phyloP scores from a whole-genome alignment of 495 filamentous ascomycete species.

The Lindgomyces ingoldianus region DNA sequence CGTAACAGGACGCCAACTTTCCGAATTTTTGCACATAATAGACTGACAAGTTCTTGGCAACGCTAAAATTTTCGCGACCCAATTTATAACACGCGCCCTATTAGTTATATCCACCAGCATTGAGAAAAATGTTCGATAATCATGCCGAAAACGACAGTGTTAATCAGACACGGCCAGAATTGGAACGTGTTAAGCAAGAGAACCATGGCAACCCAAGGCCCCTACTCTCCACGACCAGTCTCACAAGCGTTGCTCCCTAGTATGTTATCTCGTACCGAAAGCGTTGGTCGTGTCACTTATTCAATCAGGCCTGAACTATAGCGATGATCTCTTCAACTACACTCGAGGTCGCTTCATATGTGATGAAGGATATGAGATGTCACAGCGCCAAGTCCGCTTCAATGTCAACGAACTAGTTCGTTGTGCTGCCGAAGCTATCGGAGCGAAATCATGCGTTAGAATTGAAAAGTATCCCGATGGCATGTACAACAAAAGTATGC shows the following conservation, averaged over 20 bases:
- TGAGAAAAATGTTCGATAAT: too few relatives aligned
- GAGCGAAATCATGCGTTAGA: slow-evolving; percentile 16
- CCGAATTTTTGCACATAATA: too few relatives aligned
- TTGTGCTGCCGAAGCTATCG: slow-evolving; percentile 16
- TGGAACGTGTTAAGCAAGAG: slow-evolving; percentile 16
- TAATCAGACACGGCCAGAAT: slow-evolving; percentile 9
- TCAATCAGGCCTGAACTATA: slow-evolving; percentile 16
- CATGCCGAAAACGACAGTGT: slow-evolving; percentile 1
- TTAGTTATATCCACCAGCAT: too few relatives aligned
- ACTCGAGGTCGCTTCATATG: slow-evolving; percentile 30
- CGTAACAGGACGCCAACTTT: too few relatives aligned
- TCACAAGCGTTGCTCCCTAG: slow-evolving; percentile 12
- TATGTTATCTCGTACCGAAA: slow-evolving; percentile 1
- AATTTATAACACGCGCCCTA: too few relatives aligned
- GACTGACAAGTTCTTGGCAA: too few relatives aligned
- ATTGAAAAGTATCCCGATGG: slow-evolving; percentile 27
- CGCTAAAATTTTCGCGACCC: too few relatives aligned
- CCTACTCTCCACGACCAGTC: background rate
- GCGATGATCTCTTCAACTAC: slow-evolving; percentile 29
- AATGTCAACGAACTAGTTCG: slow-evolving; percentile 22
- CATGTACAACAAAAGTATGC: slow-evolving; percentile 18
- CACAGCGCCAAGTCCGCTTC: slow-evolving; percentile 19
- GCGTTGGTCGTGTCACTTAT: slow-evolving; percentile 4
- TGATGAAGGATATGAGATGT: slow-evolving; percentile 22
- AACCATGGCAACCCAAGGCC: slow-evolving; percentile 13